Percentiles rank a stretch among this genome's conserved stretches.
These are phyloP conservation scores for Zoysia pacifica DNA, from an alignment of 176 grass and related monocot genomes.

Conservation along the genomic window DNA sequence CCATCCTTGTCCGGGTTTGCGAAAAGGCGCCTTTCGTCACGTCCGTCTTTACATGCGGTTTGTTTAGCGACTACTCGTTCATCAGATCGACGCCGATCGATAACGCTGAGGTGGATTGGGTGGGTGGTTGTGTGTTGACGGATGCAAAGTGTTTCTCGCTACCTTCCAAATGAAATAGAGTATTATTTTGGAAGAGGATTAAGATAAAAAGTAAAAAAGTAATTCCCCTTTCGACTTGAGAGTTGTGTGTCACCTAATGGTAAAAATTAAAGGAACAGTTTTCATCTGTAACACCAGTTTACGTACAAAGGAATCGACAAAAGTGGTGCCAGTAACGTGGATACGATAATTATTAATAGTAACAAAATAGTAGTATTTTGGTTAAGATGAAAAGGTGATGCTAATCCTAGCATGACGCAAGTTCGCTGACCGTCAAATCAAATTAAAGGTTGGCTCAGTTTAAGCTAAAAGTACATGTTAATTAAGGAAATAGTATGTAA, in stretches of 20 bases:
- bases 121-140: not conserved
- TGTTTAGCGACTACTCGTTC: not conserved
- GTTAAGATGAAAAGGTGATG: too few relatives aligned
- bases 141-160: not conserved
- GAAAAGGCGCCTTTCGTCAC: slow-evolving; percentile 25
- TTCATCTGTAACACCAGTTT: too few relatives aligned
- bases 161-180: not conserved
- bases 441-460: too few relatives aligned
- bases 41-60: not conserved
- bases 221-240: not conserved
- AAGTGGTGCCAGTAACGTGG: too few relatives aligned
- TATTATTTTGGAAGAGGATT: not conserved
- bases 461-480: too few relatives aligned
- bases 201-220: not conserved
- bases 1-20: not conserved
- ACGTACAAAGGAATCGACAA: too few relatives aligned
- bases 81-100: not conserved
- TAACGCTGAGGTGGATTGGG: not conserved
- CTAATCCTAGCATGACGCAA: too few relatives aligned
- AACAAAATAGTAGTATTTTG: too few relatives aligned
- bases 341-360: too few relatives aligned
- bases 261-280: too few relatives aligned
- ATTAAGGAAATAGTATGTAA: too few relatives aligned
- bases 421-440: too few relatives aligned
- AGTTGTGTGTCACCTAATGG: not conserved